Evolutionary conservation across 1,284 basidiomycete genomes (phyloP), one percentile per base, ranked within the genome.

Genomic region (Ustilago sp.): DNA sequence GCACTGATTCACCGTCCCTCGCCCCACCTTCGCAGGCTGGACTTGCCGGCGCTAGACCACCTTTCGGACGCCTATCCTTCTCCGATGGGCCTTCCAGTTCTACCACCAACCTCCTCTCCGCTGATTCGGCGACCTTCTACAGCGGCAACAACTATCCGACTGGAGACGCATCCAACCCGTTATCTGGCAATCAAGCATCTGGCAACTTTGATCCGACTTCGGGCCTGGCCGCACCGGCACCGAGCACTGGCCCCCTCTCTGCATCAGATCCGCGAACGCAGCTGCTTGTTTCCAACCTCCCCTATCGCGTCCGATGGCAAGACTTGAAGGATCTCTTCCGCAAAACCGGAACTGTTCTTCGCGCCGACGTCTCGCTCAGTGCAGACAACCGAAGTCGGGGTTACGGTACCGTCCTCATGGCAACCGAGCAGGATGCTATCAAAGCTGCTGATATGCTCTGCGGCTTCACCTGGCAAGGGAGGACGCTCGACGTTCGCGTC

Each of bases 211-310:
- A 45, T 12, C 48, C 48, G 11, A 50, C 28, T 11, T 50, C 48
- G 2, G 31, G 9, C 34, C 59, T 15, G 8, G 43, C n/a, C n/a
- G 51, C 61, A 35, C 36, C 63, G 13, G 48, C 68, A n/a, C 70
- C 79, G 31, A 68, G 60, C 4, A 75, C 79, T 2, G 79, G 79
- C 12, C 74, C 79, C 2, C 74, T 79, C 36, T 80, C 82, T 15
- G 81, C 82, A 9, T 79, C 75, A 31, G 95, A 98, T 86, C 96
- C 94, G 0, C 89, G 94, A 59, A 95, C 93, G 0, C 94, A 95
- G 87, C 74, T 85, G 15, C 66, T 74, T 45, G 79, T 85, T 32
- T 80, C 75, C 28, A 87, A 87, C 57, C 69, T 87, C 48, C 86
- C 86, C 4, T 87, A 85, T 62, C 74, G 86, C 8, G 86, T 86